Base-by-base conservation (phyloP, 306 rosid genomes). In the Glycine latifolia region DNA sequence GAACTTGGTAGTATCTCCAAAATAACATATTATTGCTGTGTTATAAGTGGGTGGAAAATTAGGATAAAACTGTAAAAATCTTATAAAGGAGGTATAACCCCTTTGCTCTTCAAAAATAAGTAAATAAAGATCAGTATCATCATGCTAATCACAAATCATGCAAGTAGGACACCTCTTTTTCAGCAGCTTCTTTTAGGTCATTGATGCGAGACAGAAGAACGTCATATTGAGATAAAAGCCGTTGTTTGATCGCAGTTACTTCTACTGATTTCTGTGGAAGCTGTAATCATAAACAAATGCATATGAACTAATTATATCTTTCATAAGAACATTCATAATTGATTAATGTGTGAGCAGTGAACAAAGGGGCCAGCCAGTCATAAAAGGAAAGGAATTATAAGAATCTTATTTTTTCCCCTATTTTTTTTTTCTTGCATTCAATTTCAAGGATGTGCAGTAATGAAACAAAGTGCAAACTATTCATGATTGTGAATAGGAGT, bases 181-280 rank as follows among this genome's bases (percentile, higher is more conserved):
- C 96, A 73, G 98, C 91, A 83, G 96, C 97, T 81, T 82, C 91
- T 85, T 87, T 95, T 20, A 95, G 92, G 86, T 86, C 92, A 87
- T 81, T 91, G 81, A 95, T 92, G 79, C 98, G 98, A 79, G 94
- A 86, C 82, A 90, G 97, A 65, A 95, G 93, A 85, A 89, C 71
- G 81, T 95, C 97, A 82, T 95, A 93, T 80, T 95, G 99, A 75
- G 99, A 89, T 86, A 95, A 81, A 86, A 95, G 97, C 53, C 84
- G 93, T 83, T 95, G 99, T 85, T 89, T 95, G 85, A 95, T 89
- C 3, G 92, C 92, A 87, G 82, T 84, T 70, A 84, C 83, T 66
- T 95, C 98, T 59, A 85, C 96, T 46, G 91, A 85, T 82, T 92
- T 77, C 83, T 87, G 98, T 6, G 99, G 98, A 86, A 95, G 97